Evolutionary conservation across 345 rosid species (phyloP).

Genomic region (Melaleuca alternifolia): DNA sequence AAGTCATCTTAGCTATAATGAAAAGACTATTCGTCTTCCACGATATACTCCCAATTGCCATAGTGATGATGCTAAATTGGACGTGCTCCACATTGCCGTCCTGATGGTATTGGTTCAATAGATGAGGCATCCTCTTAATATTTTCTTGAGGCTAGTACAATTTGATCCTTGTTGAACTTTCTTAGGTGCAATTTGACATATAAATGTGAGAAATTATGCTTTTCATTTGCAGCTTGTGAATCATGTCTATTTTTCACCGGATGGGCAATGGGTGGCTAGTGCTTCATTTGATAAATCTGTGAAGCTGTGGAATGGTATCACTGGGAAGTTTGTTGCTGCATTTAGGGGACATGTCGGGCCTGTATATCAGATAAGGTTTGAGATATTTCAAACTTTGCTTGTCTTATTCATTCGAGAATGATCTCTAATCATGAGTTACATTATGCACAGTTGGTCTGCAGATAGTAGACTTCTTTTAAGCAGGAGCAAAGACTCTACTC

Average conservation of each 20-base stretch:
- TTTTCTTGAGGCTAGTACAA: neutral
- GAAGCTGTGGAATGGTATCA: slow-evolving; percentile 82
- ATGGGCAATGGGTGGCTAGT: slow-evolving; percentile 95
- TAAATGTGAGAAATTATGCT: neutral
- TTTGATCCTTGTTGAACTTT: neutral
- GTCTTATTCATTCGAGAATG: neutral
- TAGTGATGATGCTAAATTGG: neutral
- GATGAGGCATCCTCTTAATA: neutral
- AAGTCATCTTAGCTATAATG: too few relatives aligned
- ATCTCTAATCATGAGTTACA: slow-evolving; percentile 3
- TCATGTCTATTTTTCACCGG: slow-evolving; percentile 92
- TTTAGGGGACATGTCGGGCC: slow-evolving; percentile 92
- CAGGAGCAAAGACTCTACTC: slow-evolving; percentile 93
- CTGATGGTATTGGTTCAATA: neutral
- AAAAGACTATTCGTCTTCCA: neutral
- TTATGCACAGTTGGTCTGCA: slow-evolving; percentile 77
- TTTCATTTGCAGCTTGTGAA: slow-evolving; percentile 70
- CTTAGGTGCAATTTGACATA: neutral
- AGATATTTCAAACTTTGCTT: neutral
- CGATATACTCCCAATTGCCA: neutral
- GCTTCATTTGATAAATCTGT: slow-evolving; percentile 96
- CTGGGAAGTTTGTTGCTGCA: slow-evolving; percentile 78
- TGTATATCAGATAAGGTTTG: slow-evolving; percentile 85
- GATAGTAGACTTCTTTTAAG: slow-evolving; percentile 95
- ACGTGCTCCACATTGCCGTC: neutral